phyloP scores from a whole-genome alignment of 129 eudicot genomes.

The Centella asiatica region DNA sequence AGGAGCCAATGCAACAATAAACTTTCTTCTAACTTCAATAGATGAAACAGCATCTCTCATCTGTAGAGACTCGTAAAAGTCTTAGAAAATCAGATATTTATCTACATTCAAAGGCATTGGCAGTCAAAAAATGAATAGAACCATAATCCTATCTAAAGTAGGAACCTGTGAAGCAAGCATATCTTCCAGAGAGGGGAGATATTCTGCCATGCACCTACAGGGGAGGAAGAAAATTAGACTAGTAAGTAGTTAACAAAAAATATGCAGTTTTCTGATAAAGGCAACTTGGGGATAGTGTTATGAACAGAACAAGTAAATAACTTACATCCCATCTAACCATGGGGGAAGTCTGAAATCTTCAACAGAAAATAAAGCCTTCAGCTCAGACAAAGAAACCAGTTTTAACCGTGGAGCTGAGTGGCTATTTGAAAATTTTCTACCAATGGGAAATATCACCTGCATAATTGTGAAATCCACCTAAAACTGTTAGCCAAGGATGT shows the following conservation, averaged over 20 bases:
- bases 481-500: background rate
- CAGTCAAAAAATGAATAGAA: background rate
- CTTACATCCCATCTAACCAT: slow-evolving; percentile 94
- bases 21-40: slow-evolving; percentile 65
- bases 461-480: background rate
- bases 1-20: slow-evolving; percentile 63
- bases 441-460: slow-evolving; percentile 81
- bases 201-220: slow-evolving; percentile 95
- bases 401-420: slow-evolving; percentile 78
- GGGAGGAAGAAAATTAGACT: slow-evolving; percentile 10
- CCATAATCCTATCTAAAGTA: background rate
- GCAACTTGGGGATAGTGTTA: background rate
- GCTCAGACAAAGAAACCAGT: slow-evolving; percentile 68
- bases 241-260: background rate
- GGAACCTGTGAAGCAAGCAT: slow-evolving; percentile 62
- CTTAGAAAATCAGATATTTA: background rate
- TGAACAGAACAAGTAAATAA: slow-evolving; percentile 2
- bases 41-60: slow-evolving; percentile 64
- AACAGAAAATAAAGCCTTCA: slow-evolving; percentile 65
- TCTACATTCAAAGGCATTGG: background rate
- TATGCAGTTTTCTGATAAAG: background rate
- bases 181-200: slow-evolving; percentile 81
- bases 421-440: slow-evolving; percentile 41
- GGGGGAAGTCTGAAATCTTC: slow-evolving; percentile 87
- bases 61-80: slow-evolving; percentile 19